These are phyloP conservation scores for Mycena citricolor DNA, from an alignment of 1,284 basidiomycete genomes.

Conservation along the genomic window DNA sequence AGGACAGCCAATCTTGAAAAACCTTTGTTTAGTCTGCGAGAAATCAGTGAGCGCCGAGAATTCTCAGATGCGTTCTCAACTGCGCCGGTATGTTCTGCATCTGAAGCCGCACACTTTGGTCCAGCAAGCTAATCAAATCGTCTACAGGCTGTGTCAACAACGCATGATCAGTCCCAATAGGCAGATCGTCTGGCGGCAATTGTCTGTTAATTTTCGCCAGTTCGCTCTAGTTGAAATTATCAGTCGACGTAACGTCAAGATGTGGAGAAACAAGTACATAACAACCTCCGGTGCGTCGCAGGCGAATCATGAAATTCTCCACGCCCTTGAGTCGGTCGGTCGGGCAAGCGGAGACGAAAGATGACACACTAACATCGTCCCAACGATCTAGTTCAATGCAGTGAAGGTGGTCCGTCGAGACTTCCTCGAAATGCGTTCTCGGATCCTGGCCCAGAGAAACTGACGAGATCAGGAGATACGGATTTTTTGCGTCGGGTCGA, in stretches of 20 bases:
- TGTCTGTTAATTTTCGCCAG: no score
- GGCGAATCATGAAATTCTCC: no score
- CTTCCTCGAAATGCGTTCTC: conserved; percentile 55
- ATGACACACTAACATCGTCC: no score
- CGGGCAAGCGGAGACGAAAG: no score
- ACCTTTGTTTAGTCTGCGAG: conserved; percentile 24
- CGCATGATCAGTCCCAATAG: no score
- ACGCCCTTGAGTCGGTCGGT: no score
- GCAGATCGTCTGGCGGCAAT: no score
- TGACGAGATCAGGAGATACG: conserved; percentile 64
- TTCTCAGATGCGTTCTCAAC: conserved; percentile 32
- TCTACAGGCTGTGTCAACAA: conserved; percentile 48
- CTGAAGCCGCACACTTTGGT: conserved; percentile 58
- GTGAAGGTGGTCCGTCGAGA: conserved; percentile 61
- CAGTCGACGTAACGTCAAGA: no score
- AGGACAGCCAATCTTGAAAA: conserved; percentile 78
- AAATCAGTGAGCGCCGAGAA: background rate
- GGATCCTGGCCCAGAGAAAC: conserved; percentile 54
- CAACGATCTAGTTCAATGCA: conserved; percentile 51
- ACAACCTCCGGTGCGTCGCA: no score
- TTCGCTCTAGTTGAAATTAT: no score
- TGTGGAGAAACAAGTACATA: no score
- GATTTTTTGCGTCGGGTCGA: conserved; percentile 44
- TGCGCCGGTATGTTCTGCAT: conserved; percentile 56
- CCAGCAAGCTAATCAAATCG: conserved; percentile 51